Base-by-base conservation (phyloP, 495 filamentous ascomycete species). In the Thermothielavioides terrestris region DNA sequence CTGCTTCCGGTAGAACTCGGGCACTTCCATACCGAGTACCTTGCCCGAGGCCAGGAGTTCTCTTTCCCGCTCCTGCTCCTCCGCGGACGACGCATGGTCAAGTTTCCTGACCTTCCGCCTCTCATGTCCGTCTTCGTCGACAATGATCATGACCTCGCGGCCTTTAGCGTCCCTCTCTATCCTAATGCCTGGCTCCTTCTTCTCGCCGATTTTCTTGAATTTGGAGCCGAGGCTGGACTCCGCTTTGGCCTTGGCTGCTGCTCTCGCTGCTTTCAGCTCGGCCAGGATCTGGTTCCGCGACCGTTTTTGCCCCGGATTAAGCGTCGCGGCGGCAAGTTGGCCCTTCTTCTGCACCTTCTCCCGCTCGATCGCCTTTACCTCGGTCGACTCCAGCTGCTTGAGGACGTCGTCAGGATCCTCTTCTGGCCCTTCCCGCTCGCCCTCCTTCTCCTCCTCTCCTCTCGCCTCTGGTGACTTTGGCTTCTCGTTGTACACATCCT, bases 101-200 rank as follows among this genome's bases (percentile, higher is more conserved):
- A 65, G 59, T 62, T 76, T 84, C 57, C 77, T 73, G 68, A 91
- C 77, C 66, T 94, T 97, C 52, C 87, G 77, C 64, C 94, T 92
- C 51, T 86, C 85, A 38, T 89, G 84, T 8, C 92, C 94, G 52
- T 95, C 77, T 37, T 86, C 84, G 61, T 94, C 89, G 7, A 87
- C 79, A 14, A 89, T 85, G 50, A 94, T 83, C 46, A 96, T 73
- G 3, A 96, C 80, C 61, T 96, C 88, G 41, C 88, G 72, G 5
- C 89, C 84, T 48, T 81, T 79, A 46, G 78, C 74, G 57, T 94
- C 86, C 42, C 72, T 71, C 68, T 94, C 88, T 52, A 94, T 80
- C 60, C 85, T 81, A 0, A 83, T 79, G 5, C 68, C 70, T 0
- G 64, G 58, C 32, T 78, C 78, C 58, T 83, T 80, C 57, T 80